Base-by-base conservation (phyloP, 441 rosid genomes). In the Pelargonium cotyledonis region DNA sequence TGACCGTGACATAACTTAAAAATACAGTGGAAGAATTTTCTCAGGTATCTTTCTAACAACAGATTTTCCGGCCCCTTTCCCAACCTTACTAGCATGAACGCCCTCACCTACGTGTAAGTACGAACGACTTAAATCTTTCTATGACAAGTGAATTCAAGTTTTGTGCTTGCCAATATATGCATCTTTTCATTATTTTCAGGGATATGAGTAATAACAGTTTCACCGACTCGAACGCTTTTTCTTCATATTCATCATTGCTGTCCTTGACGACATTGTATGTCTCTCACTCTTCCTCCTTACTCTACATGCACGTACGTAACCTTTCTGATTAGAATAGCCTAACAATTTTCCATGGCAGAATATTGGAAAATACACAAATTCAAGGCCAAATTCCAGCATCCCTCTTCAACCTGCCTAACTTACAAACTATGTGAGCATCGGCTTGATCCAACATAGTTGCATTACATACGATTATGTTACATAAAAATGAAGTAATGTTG, bases 191-290 rank as follows among this genome's bases (percentile, higher is more conserved):
- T 10, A 57, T 72, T 19, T 78, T 71, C 86, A 94, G 98, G 83
- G 97, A 87, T 76, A 47, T 90, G 72, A 91, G 99, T 79, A 91
- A 91, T 70, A 94, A 92, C 46, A 73, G 72, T 60, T 86, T 92
- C 65, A 74, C 73, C 9, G 10, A 63, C n/a, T 62, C 95, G 35
- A 70, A 60, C 0, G 41, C 89, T 71, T 92, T 97, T 47, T n/a
- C 80, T 4, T 92, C 93, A 96, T 47, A 86, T 60, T 63, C 80
- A 44, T 66, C 76, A 6, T 78, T 85, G 31, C 19, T 1, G 40
- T 75, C 86, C 46, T 77, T 92, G 63, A 80, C 89, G 77, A 82
- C 95, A 73, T 65, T 92, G 97, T 95, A 90, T n/a, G 85, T 73
- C 4, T 29, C 31, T n/a, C n/a, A n/a, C 0, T 74, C 75, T n/a